Conservation (phyloP, 176 grass and related monocot species). For the Avena atlantica region DNA sequence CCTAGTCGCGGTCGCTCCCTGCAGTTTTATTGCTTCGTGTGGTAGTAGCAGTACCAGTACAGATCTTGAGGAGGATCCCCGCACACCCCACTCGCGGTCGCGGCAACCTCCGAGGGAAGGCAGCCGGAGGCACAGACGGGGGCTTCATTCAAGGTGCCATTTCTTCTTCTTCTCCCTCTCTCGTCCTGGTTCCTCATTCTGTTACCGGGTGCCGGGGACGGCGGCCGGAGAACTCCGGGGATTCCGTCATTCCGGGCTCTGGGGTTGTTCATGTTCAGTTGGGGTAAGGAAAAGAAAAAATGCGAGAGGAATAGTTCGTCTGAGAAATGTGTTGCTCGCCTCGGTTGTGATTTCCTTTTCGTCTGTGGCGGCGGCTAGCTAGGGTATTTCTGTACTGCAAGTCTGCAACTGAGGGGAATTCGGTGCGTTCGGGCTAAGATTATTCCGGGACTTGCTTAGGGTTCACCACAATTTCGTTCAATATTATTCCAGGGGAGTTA, state of each 20-base stretch:
- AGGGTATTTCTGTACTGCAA: background rate
- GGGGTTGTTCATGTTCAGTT: background rate
- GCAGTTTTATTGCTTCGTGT: background rate
- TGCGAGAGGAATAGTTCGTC: background rate
- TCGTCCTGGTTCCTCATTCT: background rate
- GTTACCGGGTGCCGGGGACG: background rate
- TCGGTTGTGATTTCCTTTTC: background rate
- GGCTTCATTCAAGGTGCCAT: conserved; percentile 40
- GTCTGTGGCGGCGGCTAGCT: background rate
- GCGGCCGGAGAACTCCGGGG: background rate
- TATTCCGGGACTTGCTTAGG: background rate
- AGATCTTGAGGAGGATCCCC: conserved; percentile 39
- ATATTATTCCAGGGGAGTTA: background rate
- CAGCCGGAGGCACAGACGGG: too few relatives aligned
- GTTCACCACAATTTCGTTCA: conserved; percentile 12
- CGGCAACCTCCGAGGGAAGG: conserved; percentile 20
- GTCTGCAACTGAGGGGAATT: background rate
- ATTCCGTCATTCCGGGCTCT: background rate
- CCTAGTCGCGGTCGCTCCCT: background rate
- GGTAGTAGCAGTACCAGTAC: background rate
- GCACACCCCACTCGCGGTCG: conserved; percentile 6
- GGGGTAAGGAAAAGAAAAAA: background rate
- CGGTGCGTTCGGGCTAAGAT: background rate
- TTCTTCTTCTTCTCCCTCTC: background rate
- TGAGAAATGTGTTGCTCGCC: background rate